Conservation (phyloP, 2,329 filamentous ascomycete species). For the Alternaria novae-zelandiae region DNA sequence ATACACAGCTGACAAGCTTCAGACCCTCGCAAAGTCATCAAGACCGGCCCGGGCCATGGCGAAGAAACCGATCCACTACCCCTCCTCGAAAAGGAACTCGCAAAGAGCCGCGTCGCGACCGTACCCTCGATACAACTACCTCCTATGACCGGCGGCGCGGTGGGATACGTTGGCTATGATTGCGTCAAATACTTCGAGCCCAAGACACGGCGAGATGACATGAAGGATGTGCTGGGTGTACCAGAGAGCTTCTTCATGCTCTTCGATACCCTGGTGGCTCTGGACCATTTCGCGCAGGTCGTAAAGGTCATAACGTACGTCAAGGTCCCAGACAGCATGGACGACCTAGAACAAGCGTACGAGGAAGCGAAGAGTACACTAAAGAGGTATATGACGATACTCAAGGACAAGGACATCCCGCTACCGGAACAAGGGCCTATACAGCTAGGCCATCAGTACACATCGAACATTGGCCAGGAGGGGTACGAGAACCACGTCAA, state of each 20-base stretch:
- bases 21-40: conserved; percentile 77
- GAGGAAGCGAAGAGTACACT: conserved; percentile 69
- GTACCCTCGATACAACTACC: conserved; percentile 84
- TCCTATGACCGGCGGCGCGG: conserved; percentile 86
- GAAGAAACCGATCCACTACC: conserved; percentile 84
- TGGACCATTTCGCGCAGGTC: conserved; percentile 92
- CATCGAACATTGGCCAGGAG: conserved; percentile 85
- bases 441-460: conserved; percentile 76
- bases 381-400: conserved; percentile 69
- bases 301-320: conserved; percentile 95
- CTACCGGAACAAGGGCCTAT: conserved; percentile 79
- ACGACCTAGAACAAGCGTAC: conserved; percentile 72
- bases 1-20: conserved; percentile 9
- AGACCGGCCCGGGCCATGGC: conserved; percentile 87
- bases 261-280: conserved; percentile 90
- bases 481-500: conserved; percentile 94
- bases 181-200: conserved; percentile 98
- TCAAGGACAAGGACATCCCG: conserved; percentile 76
- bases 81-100: conserved; percentile 79
- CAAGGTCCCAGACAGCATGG: conserved; percentile 62
- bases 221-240: conserved; percentile 86
- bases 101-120: conserved; percentile 77
- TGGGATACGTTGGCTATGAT: conserved; percentile 97
- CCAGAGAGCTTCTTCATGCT: conserved; percentile 98
- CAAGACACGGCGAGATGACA: conserved; percentile 83